Conservation (phyloP, 2,329 filamentous ascomycete species). For the Acephala macrosclerotiorum region DNA sequence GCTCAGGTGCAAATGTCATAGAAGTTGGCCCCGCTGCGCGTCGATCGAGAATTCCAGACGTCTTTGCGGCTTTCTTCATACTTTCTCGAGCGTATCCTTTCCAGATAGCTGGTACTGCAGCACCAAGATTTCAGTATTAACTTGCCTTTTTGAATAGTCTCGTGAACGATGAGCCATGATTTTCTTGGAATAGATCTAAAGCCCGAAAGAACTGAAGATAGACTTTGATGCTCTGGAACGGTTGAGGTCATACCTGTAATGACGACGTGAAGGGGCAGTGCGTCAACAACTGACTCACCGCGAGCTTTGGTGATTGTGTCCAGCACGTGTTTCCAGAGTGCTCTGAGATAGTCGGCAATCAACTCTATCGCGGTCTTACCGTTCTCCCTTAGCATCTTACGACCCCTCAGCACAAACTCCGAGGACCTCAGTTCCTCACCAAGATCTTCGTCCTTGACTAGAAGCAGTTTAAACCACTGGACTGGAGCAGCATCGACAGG, state of each 20-base stretch:
- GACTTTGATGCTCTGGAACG: too few species aligned
- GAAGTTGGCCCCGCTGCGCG: slow-evolving; percentile 3
- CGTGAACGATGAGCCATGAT: too few species aligned
- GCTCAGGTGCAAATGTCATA: slow-evolving; percentile 14
- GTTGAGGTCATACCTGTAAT: too few species aligned
- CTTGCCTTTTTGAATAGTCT: too few species aligned
- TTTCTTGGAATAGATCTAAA: too few species aligned
- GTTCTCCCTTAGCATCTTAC: slow-evolving; percentile 9
- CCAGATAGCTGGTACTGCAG: slow-evolving; percentile 19
- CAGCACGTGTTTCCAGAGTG: slow-evolving; percentile 11
- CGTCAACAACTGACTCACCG: slow-evolving; percentile 9
- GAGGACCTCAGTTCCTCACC: slow-evolving; percentile 9
- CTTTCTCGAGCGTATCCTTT: slow-evolving; percentile 18
- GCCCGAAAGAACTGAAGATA: too few species aligned
- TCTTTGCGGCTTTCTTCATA: slow-evolving; percentile 8
- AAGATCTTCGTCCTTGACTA: slow-evolving; percentile 13
- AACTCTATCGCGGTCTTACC: slow-evolving; percentile 11
- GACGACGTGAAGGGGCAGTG: slow-evolving; percentile 10
- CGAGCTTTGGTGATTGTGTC: slow-evolving; percentile 4
- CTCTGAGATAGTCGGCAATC: slow-evolving; percentile 16
- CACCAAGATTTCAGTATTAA: too few species aligned
- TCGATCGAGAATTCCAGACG: slow-evolving; percentile 6
- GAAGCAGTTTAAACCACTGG: slow-evolving; percentile 17
- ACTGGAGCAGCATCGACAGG: slow-evolving; percentile 11
- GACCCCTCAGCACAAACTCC: slow-evolving; percentile 4